A percentile compares a stretch with the other conserved stretches of the same genome.
phyloP scores from a whole-genome alignment of 2,329 filamentous ascomycete species.

The Colletotrichum falcatum region DNA sequence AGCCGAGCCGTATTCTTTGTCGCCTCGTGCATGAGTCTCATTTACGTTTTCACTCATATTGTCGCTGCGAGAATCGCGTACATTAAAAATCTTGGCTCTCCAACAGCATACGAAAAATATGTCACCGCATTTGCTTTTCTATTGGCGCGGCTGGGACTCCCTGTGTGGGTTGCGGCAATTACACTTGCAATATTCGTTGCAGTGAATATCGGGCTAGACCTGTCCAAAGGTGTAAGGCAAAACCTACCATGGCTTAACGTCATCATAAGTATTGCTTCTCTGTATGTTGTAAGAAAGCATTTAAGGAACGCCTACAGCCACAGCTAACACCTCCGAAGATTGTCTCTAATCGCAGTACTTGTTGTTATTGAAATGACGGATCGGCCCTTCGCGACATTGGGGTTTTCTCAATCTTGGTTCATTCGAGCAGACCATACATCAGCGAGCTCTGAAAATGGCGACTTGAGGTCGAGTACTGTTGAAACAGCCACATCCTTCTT shows the following conservation, averaged over 20 bases:
- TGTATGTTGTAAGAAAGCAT: conserved; percentile 1
- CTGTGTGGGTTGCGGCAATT: conserved; percentile 29
- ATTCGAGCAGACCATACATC: conserved; percentile 12
- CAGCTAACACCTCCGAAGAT: background rate
- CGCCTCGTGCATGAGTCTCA: conserved; percentile 30
- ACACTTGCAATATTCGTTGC: conserved; percentile 35
- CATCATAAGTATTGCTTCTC: conserved; percentile 32
- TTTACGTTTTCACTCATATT: conserved; percentile 27
- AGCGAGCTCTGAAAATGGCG: background rate
- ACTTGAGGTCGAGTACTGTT: conserved; percentile 1
- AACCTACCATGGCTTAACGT: conserved; percentile 34
- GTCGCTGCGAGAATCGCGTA: conserved; percentile 17
- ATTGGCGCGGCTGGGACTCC: conserved; percentile 25
- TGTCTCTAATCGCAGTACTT: conserved; percentile 23
- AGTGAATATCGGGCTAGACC: conserved; percentile 29
- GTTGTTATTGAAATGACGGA: conserved; percentile 35
- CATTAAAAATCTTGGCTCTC: conserved; percentile 12
- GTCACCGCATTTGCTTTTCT: conserved; percentile 26
- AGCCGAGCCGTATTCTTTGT: conserved; percentile 36
- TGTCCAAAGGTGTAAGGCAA: conserved; percentile 25
- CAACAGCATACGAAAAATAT: conserved; percentile 17
- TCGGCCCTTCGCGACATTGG: conserved; percentile 34
- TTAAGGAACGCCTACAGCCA: fast-evolving
- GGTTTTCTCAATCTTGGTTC: conserved; percentile 29
- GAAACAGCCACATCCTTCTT: background rate